phyloP scores from a whole-genome alignment of 495 filamentous ascomycete genomes.

The Penicillium robsamsonii region DNA sequence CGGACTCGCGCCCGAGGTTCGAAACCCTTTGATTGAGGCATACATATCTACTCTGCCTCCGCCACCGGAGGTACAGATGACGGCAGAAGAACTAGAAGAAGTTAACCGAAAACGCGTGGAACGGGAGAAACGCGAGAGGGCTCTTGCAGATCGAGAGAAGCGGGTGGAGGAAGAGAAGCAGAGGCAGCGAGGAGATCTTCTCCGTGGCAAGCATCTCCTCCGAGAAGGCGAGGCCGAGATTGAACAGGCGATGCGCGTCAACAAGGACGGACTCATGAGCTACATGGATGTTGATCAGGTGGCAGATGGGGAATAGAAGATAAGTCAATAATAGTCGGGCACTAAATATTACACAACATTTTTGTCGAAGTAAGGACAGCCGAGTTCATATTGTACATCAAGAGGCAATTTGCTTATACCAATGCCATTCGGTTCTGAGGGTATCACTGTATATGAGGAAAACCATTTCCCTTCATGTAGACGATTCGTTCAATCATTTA shows the following conservation, averaged over 20 bases:
- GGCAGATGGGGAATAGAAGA: conserved; percentile 16
- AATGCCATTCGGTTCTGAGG: conserved; percentile 32
- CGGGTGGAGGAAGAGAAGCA: conserved; percentile 73
- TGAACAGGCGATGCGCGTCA: conserved; percentile 71
- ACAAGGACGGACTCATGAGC: conserved; percentile 67
- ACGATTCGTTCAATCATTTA: conserved; percentile 34
- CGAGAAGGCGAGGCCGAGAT: conserved; percentile 77
- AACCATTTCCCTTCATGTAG: conserved; percentile 22
- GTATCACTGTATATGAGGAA: conserved; percentile 43
- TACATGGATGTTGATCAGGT: conserved; percentile 50
- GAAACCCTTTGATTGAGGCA: conserved; percentile 71
- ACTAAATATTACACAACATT: conserved; percentile 2
- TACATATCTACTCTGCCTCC: conserved; percentile 72
- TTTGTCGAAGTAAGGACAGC: conserved; percentile 9
- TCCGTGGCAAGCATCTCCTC: conserved; percentile 63
- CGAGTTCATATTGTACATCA: conserved; percentile 20
- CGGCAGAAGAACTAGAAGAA: conserved; percentile 59
- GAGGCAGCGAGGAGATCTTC: conserved; percentile 61
- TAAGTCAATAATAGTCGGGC: conserved; percentile 11
- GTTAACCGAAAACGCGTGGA: conserved; percentile 61
- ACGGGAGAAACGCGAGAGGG: conserved; percentile 66
- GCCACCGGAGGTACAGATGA: conserved; percentile 56
- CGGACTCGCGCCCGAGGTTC: conserved; percentile 62
- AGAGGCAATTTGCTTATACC: background rate
- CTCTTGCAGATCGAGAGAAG: conserved; percentile 71